Evolutionary conservation across 176 grass and related monocot species (phyloP).

Genomic region (Otatea glauca): DNA sequence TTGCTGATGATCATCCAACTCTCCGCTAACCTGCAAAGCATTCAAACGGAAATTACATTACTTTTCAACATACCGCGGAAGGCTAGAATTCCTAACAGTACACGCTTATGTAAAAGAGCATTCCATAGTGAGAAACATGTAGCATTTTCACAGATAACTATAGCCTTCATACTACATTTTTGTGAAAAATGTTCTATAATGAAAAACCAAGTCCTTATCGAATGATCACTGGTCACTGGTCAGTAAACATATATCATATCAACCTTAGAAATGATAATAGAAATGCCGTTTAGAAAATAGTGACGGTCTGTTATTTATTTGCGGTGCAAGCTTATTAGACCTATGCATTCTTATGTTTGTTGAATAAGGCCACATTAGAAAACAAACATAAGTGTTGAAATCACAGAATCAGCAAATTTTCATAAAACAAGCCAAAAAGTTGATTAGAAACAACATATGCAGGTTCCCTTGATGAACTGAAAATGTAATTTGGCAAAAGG

Average conservation of each 20-base stretch:
- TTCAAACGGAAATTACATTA: slow-evolving; percentile 32
- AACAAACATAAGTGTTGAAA: neutral
- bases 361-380: neutral
- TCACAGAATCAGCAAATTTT: neutral
- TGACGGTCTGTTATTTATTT: slow-evolving; percentile 15
- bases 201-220: neutral
- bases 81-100: slow-evolving; percentile 13
- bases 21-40: slow-evolving; percentile 65
- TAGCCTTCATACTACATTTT: neutral
- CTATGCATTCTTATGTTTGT: neutral
- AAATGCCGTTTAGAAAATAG: slow-evolving; percentile 17
- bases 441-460: slow-evolving; percentile 8
- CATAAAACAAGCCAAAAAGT: slow-evolving; percentile 18
- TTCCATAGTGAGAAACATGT: neutral
- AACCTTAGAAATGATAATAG: neutral
- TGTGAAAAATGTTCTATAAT: neutral
- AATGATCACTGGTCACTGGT: neutral
- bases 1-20: slow-evolving; percentile 63
- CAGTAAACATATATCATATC: neutral
- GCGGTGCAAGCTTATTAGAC: neutral
- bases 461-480: neutral
- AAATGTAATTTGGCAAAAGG: neutral
- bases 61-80: slow-evolving; percentile 14
- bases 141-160: neutral
- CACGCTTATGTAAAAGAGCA: neutral